These are phyloP conservation scores for Backusella tarrabulga DNA, from an alignment of 192 early-diverging fungal species.

Conservation along the genomic window DNA sequence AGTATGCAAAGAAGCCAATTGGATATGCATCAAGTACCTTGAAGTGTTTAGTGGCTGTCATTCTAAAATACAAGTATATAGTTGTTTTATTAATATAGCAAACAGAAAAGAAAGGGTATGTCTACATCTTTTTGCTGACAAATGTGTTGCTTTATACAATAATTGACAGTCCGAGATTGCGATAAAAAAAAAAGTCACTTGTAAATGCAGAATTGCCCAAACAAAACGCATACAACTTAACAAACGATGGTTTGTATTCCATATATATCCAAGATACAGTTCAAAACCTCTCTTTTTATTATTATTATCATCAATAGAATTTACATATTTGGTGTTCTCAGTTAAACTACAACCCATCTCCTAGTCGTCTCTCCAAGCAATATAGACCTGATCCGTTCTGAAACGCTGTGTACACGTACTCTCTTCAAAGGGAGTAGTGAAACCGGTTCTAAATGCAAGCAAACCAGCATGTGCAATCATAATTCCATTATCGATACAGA, in stretches of 20 bases:
- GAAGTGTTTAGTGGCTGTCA: neutral
- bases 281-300: neutral
- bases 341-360: neutral
- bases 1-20: neutral
- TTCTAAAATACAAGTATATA: neutral
- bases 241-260: neutral
- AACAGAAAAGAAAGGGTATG: neutral
- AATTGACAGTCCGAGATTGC: neutral
- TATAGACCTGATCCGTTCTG: slow-evolving; percentile 83
- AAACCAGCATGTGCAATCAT: slow-evolving; percentile 99
- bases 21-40: neutral
- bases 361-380: slow-evolving; percentile 68
- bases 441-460: slow-evolving; percentile 79
- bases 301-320: neutral
- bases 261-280: too few species aligned
- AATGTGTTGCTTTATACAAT: neutral
- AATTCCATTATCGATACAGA: slow-evolving; percentile 98
- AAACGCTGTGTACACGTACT: slow-evolving; percentile 94
- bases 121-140: neutral
- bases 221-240: neutral
- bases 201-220: too few species aligned
- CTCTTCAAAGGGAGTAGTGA: slow-evolving; percentile 77
- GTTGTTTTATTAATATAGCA: neutral
- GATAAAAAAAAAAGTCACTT: neutral
- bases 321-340: neutral